A percentile compares a stretch with the other conserved stretches of the same genome.
These are phyloP conservation scores for Glomus cerebriforme DNA, from an alignment of 192 early-diverging fungal species.

Conservation along the genomic window DNA sequence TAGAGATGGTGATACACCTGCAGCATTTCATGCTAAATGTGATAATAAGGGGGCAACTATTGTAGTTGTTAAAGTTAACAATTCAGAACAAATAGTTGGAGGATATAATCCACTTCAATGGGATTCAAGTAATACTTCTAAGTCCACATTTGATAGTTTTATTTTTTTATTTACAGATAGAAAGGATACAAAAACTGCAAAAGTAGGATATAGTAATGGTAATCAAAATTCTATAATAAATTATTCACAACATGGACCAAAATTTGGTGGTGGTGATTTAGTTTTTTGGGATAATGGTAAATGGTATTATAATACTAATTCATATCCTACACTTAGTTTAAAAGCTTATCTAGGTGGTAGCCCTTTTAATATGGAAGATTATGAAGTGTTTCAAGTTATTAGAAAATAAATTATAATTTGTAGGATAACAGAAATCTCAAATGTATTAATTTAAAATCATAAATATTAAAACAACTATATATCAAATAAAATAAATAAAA, in stretches of 20 bases:
- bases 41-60: neutral
- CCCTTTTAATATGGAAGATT: neutral
- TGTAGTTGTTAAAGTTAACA: neutral
- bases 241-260: too few species aligned
- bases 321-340: too few species aligned
- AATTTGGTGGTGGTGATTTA: neutral
- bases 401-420: too few species aligned
- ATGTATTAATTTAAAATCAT: too few species aligned
- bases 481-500: too few species aligned
- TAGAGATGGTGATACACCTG: neutral
- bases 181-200: neutral
- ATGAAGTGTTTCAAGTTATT: neutral
- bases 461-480: too few species aligned
- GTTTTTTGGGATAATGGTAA: neutral
- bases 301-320: neutral
- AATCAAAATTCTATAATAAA: neutral
- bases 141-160: neutral
- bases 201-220: neutral
- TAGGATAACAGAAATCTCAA: too few species aligned
- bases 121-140: neutral
- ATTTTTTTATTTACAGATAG: neutral
- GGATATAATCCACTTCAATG: constrained; percentile 14
- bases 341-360: too few species aligned
- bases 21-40: neutral
- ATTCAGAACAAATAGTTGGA: constrained; percentile 3